Evolutionary conservation across 2,329 filamentous ascomycete species (phyloP), one percentile per base, ranked within the genome.

Genomic region (Lizonia empirigonia): DNA sequence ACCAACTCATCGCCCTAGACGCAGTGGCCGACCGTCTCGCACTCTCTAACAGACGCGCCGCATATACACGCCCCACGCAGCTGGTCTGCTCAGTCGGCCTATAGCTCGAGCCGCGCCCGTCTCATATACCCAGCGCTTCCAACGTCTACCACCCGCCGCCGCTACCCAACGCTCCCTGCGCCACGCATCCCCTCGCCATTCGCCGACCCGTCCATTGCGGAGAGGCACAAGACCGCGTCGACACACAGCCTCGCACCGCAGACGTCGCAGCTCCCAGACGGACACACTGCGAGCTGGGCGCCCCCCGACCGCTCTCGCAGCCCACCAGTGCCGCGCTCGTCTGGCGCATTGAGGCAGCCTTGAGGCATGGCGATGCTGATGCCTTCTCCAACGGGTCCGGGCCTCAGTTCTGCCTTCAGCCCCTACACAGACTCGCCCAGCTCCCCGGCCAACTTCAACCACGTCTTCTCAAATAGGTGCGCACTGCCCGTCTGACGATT

Each of bases 341-440:
- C 57, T 63, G 68, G 62, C 63, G 59, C 64, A 54, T 44, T 18
- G 47, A 55, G 50, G 51, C 59, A 46, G 47, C 51, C 50, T 33
- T 51, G 56, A 66, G 66, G 58, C 64, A 74, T 74, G 72, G 72
- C 72, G 77, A 57, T 49, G 51, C 71, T 78, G 54, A 78, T 79
- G 76, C 74, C 77, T 58, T 78, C 76, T 33, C 70, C 69, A 24
- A 71, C 65, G 33, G 59, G 50, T 26, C 50, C 59, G 48, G 56
- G 55, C 54, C 64, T 78, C 53, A 72, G 73, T 57, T 79, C 77
- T 56, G 70, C 75, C 44, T 79, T 79, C 68, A 77, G 75, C 58
- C 77, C 78, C n/a, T 80, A 78, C 64, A 75, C 77, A 39, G 77
- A 81, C 58, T 79, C 78, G 33, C 78, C 79, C 41, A 77, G 72